Base-by-base conservation (phyloP, 441 rosid genomes). In the Gossypium aridum region DNA sequence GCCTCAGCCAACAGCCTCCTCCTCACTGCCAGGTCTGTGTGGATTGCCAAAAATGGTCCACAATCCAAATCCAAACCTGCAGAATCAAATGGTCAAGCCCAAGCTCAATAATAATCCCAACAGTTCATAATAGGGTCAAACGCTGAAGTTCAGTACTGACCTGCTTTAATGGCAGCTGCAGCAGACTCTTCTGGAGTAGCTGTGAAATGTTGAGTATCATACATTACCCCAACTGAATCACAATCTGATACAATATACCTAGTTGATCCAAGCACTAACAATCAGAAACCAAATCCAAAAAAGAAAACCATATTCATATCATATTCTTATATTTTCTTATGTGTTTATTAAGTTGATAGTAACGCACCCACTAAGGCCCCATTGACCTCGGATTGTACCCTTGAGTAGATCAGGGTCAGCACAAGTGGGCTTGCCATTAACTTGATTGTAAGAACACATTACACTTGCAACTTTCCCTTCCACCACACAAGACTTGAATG, bases 221-320 rank as follows among this genome's bases (percentile, higher is more conserved):
- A 90, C 57, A 88, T 77, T n/a, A 86, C 87, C 7, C 86, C 91
- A 17, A 90, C 92, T 2, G 95, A 87, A 72, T 90, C 91, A 39
- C 95, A 90, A n/a, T 90, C 95, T 8, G 95, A 90, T 7, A 88
- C 95, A 22, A 90, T 90, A 71, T 90, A 90, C 57, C 94, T 89
- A 71, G 43, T 71, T 16, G 10, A 16, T 6, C 49, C 63, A 49
- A 45, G 25, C 14, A 53, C 6, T 53, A 16, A 20, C 26, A 59
- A 53, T 62, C 37, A 75, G 55, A 39, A 8, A 28, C 28, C 55
- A 10, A 20, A 70, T 1, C n/a, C 0, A 16, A 4, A 39, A 16
- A 0, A 23, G 12, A 17, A 7, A 31, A 31, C 37, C 37, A 31
- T 31, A 31, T 31, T 31, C 9, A 55, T 16, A 17, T 9, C 23